Base-by-base conservation (phyloP, 129 eudicot species). In the sunflower (Helianthus annuus) region DNA sequence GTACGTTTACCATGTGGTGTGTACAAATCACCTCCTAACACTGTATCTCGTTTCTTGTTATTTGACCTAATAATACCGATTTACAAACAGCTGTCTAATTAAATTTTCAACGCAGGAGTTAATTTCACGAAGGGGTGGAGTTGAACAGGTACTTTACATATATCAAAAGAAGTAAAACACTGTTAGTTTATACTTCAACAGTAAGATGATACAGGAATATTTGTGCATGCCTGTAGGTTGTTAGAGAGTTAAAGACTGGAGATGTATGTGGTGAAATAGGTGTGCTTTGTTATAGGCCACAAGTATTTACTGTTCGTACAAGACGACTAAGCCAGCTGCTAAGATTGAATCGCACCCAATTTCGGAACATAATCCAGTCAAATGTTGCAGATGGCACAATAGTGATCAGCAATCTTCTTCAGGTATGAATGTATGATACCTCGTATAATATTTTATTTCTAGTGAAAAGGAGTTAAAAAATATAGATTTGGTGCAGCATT, bases 251-350 rank as follows among this genome's bases (percentile, higher is more conserved):
- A 49, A 81, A 79, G 80, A 34, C 84, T 4, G 96, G 96, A 17
- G 91, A 82, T 56, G 80, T 84, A n/a, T 89, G 83, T 32, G 96
- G 96, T 57, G 96, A 89, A 79, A 79, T 86, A 63, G 91, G 91
- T 14, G 85, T 85, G 63, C 91, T 89, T 42, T 85, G 96, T 79
- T 89, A 86, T 75, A 68, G 89, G 70, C 91, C 96, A 48, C 96
- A 89, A 68, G 76, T 79, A 45, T 85, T 81, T 68, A 83, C 89
- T 19, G 91, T 84, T 67, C 89, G 91, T 6, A 85, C 96, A 44
- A 89, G 77, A 79, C 89, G 91, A 55, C 44, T 89, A 72, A 81
- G 89, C 68, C 96, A 89, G 74, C 85, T 89, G 48, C 80, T 89
- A 49, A 74, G 96, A 74, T 71, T 89, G 72, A 83, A 82, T 52